Evolutionary conservation across 1,284 basidiomycete genomes (phyloP), one percentile per base, ranked within the genome.

Genomic region (Naganishia sp.): DNA sequence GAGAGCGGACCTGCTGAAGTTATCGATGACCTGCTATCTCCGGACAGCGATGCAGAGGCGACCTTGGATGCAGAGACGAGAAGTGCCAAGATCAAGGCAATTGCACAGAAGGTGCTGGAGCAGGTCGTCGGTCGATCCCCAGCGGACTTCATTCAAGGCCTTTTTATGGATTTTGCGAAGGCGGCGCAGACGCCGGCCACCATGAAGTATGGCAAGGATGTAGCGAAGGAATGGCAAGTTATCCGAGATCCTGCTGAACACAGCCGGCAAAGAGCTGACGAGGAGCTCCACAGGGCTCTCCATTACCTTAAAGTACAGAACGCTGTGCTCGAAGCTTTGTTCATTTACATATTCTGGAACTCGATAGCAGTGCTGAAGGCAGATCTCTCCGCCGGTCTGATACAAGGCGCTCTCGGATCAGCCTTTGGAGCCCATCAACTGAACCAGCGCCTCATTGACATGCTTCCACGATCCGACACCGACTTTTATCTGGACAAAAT

Each of bases 401-500:
- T 69, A 21, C 60, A 69, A 56, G 68, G 64, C 6, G 55, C 51
- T 35, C 65, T 69, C 31, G 64, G 68, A 18, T 69, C 64, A 18
- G 60, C 60, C 7, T 69, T 69, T 18, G 68, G 68, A 1, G 55
- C 53, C 9, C 58, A 66, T 53, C 68, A 69, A 50, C 53, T 52
- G 15, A 69, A 69, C 54, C 47, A 49, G n/a, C 52, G 65, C 13
- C 42, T 66, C 18, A 49, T 69, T 9, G 68, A 69, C 28, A 63
- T 43, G 42, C 49, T 63, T 39, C 53, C 65, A 21, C 54, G 43
- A 6, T 23, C 25, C 6, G 55, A 69, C 32, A 62, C 53, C 5
- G 41, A 49, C 17, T 39, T 55, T n/a, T 65, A 60, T 21, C 31
- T 66, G 23, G 65, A 63, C n/a, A 65, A 69, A 60, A 66, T 69